Evolutionary conservation across 129 eudicot species (phyloP).

Genomic region (Calendula officinalis): DNA sequence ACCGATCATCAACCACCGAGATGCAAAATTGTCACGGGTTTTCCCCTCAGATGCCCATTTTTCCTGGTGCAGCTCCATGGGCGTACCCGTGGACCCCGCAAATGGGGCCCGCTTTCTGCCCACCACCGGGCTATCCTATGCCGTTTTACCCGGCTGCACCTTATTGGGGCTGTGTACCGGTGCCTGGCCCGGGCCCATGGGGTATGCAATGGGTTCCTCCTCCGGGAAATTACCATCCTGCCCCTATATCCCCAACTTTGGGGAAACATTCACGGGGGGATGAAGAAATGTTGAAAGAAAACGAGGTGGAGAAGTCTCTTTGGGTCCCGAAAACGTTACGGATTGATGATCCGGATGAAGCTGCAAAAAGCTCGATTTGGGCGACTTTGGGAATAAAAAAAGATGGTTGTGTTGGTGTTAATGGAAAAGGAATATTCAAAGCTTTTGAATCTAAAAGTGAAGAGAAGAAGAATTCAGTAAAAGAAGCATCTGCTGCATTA

Average conservation of each 20-base stretch:
- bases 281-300: conserved; percentile 44
- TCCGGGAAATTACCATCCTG: conserved; percentile 29
- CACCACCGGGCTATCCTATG: conserved; percentile 50
- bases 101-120: conserved; percentile 60
- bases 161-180: conserved; percentile 57
- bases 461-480: conserved; percentile 31
- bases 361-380: conserved; percentile 80
- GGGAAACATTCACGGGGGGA: conserved; percentile 81
- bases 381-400: conserved; percentile 71
- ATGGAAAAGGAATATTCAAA: conserved; percentile 54
- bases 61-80: conserved; percentile 79
- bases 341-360: conserved; percentile 75
- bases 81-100: conserved; percentile 68
- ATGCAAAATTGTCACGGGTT: conserved; percentile 45
- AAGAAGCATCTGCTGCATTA: conserved; percentile 53
- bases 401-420: conserved; percentile 37
- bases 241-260: conserved; percentile 63
- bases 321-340: conserved; percentile 84
- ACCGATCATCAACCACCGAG: conserved; percentile 37
- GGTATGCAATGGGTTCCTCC: conserved; percentile 58
- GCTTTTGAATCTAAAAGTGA: conserved; percentile 58
- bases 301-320: conserved; percentile 47
- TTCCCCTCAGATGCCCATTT: conserved; percentile 53
- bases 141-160: conserved; percentile 59
- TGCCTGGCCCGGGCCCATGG: conserved; percentile 42